Percentiles rank a stretch among this genome's conserved stretches.
Evolutionary conservation across 75 land plant genomes (phyloP).

Genomic region (Sequoiadendron giganteum): DNA sequence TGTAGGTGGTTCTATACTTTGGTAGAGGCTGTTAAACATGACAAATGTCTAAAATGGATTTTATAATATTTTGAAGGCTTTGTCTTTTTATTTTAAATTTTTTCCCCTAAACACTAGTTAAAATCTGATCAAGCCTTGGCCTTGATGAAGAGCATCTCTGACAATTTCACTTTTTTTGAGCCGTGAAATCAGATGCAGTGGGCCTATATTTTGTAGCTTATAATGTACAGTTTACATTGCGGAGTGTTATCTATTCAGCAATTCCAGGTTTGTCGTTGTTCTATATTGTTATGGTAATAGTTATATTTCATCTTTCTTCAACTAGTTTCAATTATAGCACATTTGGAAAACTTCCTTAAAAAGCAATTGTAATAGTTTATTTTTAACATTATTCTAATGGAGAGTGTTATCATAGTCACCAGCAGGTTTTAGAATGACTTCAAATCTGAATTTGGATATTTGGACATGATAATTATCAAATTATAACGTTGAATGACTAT

Average conservation of each 20-base stretch:
- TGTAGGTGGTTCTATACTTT: background rate
- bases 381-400: background rate
- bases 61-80: background rate
- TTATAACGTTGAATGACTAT: background rate
- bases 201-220: background rate
- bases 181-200: background rate
- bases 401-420: background rate
- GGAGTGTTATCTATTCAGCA: background rate
- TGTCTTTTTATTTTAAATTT: background rate
- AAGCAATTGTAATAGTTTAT: background rate
- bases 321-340: background rate
- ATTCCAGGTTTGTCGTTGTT: background rate
- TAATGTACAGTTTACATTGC: background rate
- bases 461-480: background rate
- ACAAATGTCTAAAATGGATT: background rate
- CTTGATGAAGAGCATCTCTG: background rate
- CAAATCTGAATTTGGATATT: background rate
- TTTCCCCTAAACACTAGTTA: background rate
- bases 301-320: background rate
- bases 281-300: background rate
- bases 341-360: background rate
- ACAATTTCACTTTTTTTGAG: background rate
- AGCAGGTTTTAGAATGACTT: background rate
- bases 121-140: background rate
- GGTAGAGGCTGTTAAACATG: background rate